These are phyloP conservation scores for Claviceps capensis DNA, from an alignment of 2,329 filamentous ascomycete genomes.

Conservation along the genomic window DNA sequence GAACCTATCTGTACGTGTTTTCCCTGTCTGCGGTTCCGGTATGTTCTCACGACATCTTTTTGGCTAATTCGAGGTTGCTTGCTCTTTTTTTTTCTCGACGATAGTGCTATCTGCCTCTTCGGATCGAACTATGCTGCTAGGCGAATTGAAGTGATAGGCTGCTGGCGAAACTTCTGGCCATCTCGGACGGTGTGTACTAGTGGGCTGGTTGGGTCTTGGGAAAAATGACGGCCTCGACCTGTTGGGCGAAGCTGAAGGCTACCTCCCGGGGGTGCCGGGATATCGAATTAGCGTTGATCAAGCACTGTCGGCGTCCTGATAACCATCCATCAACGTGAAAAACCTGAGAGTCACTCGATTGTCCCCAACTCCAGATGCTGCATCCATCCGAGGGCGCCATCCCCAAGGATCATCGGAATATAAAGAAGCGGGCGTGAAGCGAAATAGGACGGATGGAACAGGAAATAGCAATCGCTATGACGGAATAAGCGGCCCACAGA, in stretches of 20 bases:
- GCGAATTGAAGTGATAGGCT: conserved; percentile 46
- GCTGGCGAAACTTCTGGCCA: background rate
- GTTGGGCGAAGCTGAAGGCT: background rate
- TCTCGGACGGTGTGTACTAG: background rate
- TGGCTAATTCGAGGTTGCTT: conserved; percentile 18
- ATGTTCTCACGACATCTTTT: background rate
- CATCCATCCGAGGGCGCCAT: background rate
- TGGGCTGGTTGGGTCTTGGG: background rate
- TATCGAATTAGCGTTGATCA: background rate
- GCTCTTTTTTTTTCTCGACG: background rate
- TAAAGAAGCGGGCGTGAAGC: background rate
- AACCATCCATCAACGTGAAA: background rate
- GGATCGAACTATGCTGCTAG: conserved; percentile 73
- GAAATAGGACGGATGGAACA: background rate
- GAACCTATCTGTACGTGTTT: conserved; percentile 71
- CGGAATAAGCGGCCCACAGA: background rate
- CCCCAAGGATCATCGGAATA: no score
- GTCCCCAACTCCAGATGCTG: background rate
- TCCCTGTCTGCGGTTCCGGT: background rate
- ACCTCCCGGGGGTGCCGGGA: background rate
- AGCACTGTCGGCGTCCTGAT: background rate
- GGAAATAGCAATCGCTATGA: background rate
- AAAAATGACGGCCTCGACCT: background rate
- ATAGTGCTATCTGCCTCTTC: conserved; percentile 81
- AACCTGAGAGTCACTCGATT: background rate